Base-by-base conservation (phyloP, 2,329 filamentous ascomycete species). In the Alternaria consortialis region DNA sequence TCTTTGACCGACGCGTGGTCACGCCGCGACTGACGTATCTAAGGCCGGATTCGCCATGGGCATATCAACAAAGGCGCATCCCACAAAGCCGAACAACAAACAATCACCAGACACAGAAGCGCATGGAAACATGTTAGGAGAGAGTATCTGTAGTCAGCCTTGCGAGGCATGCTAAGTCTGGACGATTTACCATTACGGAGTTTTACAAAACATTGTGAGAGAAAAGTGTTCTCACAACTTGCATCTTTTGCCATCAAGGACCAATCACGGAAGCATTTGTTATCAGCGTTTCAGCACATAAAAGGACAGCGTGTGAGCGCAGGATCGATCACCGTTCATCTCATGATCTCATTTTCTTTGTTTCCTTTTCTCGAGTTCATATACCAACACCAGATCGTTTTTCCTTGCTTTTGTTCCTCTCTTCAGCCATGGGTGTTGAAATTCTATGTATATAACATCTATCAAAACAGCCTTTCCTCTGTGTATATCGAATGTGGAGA, bases 1-100 rank as follows among this genome's bases (percentile, higher is more conserved):
- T 66, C 60, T 66, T 57, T 53, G 58, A 56, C n/a, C 56, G 61
- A 58, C 46, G 59, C 39, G 53, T 62, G 42, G 46, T 60, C 20
- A 55, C 56, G 40, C 57, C 53, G 40, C 42, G 56, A 44, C 51
- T 31, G 43, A 36, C 43, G 42, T 34, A 36, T 7, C 7, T 31
- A 12, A 43, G 27, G 25, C 27, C 37, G 29, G 25, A 53, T 42
- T 46, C 40, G 32, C 27, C 39, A 31, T 31, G 17, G 34, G 27
- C 43, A 56, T n/a, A 29, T 25, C 27, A 29, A 17, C n/a, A 39
- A 43, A 48, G 31, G 39, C 12, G 53, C 31, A n/a, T 36, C 25
- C 1, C 32, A 44, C 13, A 42, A 39, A 11, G 20, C 32, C 20
- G 46, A 36, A 36, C 15, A 34, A 50, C 12, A 34, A 50, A 23